Base-by-base conservation (phyloP, 2,329 filamentous ascomycete species). In the Scytalidium sp. region DNA sequence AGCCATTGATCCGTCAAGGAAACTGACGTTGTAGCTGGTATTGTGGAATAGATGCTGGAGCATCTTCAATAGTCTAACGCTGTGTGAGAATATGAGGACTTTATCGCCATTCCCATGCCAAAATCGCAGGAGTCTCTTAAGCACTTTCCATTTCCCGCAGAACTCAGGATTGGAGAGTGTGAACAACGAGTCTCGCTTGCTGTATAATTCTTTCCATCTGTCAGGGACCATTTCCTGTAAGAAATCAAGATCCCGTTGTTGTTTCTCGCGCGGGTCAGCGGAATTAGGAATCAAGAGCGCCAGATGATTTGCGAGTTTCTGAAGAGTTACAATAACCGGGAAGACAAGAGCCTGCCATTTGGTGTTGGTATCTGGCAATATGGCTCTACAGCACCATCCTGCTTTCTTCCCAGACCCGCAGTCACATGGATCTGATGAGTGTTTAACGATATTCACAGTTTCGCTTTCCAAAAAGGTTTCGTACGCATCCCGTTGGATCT, bases 121-220 rank as follows among this genome's bases (percentile, higher is more conserved):
- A 67, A 94, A 93, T 49, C 84, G 85, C 6, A 99, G 78, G 3
- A 99, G 74, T 60, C 90, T 92, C 66, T 85, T 89, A 23, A 99
- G 68, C 1, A 99, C 83, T 63, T 90, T 91, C 94, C 94, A 99
- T 69, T 99, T 99, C 3, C 94, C 94, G 63, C 94, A 99, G 57
- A 92, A 97, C 50, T 95, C 88, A 0, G 90, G 87, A 59, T 96
- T 91, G 1, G 91, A 86, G 45, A 91, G 85, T 59, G 87, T 88
- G 45, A 88, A 70, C 51, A 97, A 86, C 8, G 84, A 89, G 59
- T 96, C 90, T 41, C 90, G 80, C 19, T 86, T 81, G 10, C 75
- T 74, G 63, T 91, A 94, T 0, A 96, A 74, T 19, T 84, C 73
- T 60, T 84, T 75, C 89, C 90, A 97, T 2, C 76, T 73, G 29